These are phyloP conservation scores for Cyberlindnera americana DNA, from an alignment of 805 yeast genomes.

Conservation along the genomic window DNA sequence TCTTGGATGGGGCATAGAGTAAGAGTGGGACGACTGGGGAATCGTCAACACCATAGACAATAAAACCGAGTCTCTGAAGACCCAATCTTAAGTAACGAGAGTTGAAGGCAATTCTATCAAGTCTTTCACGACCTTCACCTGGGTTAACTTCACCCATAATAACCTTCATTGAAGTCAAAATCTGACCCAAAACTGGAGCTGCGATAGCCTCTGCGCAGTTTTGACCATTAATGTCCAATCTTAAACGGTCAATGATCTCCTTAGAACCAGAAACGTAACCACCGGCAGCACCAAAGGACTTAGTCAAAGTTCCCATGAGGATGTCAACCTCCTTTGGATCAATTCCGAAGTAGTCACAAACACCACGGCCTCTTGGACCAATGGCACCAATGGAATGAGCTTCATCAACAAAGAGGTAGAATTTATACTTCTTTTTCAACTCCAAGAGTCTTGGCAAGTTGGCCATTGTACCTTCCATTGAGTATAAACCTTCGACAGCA, in stretches of 20 bases:
- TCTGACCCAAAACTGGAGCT: constrained; percentile 91
- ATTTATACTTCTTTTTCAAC: constrained; percentile 82
- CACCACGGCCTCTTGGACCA: constrained; percentile 92
- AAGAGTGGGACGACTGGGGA: constrained; percentile 93
- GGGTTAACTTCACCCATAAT: constrained; percentile 82
- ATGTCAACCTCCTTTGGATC: constrained; percentile 76
- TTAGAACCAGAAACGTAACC: constrained; percentile 88
- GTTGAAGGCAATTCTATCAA: constrained; percentile 92
- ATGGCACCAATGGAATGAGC: constrained; percentile 99
- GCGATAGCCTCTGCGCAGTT: constrained; percentile 81
- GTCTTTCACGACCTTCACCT: constrained; percentile 89
- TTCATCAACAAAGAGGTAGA: constrained; percentile 90
- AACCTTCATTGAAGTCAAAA: constrained; percentile 71
- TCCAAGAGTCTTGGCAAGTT: constrained; percentile 65
- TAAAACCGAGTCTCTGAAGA: constrained; percentile 86
- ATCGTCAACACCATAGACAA: constrained; percentile 92
- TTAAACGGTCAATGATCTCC: constrained; percentile 66
- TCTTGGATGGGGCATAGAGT: constrained; percentile 85
- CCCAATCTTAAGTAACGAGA: constrained; percentile 91
- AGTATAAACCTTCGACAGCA: constrained; percentile 87
- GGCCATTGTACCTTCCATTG: constrained; percentile 76
- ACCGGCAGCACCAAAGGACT: constrained; percentile 98
- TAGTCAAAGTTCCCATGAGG: constrained; percentile 96
- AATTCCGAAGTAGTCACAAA: constrained; percentile 88
- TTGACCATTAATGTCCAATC: constrained; percentile 68